Evolutionary conservation across 805 yeast species (phyloP).

Genomic region (Metschnikowia matae): DNA sequence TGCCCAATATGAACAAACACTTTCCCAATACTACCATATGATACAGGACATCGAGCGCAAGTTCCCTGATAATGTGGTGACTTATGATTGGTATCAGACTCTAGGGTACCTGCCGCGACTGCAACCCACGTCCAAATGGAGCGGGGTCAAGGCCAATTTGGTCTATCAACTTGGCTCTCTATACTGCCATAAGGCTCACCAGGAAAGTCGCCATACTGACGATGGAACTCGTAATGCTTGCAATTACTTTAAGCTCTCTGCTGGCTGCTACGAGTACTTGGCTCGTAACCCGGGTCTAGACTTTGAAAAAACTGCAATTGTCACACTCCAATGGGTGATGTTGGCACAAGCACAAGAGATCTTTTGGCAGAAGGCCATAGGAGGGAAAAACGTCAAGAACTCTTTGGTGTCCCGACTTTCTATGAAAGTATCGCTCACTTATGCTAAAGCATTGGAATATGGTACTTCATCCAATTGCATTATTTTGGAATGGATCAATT

Average conservation of each 20-base stretch:
- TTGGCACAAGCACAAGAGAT: slow-evolving; percentile 86
- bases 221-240: slow-evolving; percentile 63
- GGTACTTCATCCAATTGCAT: slow-evolving; percentile 44
- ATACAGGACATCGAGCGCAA: slow-evolving; percentile 45
- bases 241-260: slow-evolving; percentile 62
- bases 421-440: slow-evolving; percentile 55
- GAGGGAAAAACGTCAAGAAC: slow-evolving; percentile 47
- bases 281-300: slow-evolving; percentile 32
- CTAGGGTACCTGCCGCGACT: slow-evolving; percentile 27
- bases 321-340: slow-evolving; percentile 49
- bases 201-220: slow-evolving; percentile 40
- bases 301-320: slow-evolving; percentile 47
- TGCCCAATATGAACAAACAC: slow-evolving; percentile 19
- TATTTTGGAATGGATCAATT: slow-evolving; percentile 61
- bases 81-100: slow-evolving; percentile 72
- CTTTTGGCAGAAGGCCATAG: slow-evolving; percentile 70
- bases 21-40: slow-evolving; percentile 46
- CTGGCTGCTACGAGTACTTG: slow-evolving; percentile 56
- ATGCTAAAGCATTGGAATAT: slow-evolving; percentile 39
- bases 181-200: slow-evolving; percentile 53
- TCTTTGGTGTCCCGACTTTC: slow-evolving; percentile 62
- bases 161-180: slow-evolving; percentile 66
- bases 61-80: slow-evolving; percentile 59
- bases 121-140: slow-evolving; percentile 6
- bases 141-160: slow-evolving; percentile 53